phyloP scores from a whole-genome alignment of 306 rosid genomes.

The Erythrophleum fordii region DNA sequence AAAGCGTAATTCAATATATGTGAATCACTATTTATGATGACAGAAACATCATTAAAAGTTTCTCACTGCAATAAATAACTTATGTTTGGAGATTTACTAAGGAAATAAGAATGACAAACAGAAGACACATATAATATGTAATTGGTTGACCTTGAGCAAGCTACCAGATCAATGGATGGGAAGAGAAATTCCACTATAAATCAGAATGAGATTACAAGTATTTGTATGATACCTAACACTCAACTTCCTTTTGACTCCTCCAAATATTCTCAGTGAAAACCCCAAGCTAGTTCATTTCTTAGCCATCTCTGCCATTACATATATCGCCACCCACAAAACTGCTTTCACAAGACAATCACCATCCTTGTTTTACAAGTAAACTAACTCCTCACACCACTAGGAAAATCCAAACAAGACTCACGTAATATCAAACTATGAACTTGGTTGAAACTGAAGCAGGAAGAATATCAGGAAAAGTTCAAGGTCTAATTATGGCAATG shows the following conservation, averaged over 20 bases:
- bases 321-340: background rate
- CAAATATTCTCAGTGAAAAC: background rate
- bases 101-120: background rate
- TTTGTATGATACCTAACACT: background rate
- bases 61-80: background rate
- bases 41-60: background rate
- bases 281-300: background rate
- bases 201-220: background rate
- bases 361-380: background rate
- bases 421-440: background rate
- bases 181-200: background rate
- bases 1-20: background rate
- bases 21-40: background rate
- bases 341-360: background rate
- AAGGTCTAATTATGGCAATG: background rate
- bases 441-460: background rate
- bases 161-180: background rate
- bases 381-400: background rate
- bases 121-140: background rate
- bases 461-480: background rate
- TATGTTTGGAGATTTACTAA: background rate
- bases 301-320: background rate
- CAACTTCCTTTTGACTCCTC: background rate
- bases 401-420: background rate
- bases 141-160: background rate